Evolutionary conservation across 805 yeast species (phyloP), one percentile per base, ranked within the genome.

Genomic region (Saturnispora sanitii): DNA sequence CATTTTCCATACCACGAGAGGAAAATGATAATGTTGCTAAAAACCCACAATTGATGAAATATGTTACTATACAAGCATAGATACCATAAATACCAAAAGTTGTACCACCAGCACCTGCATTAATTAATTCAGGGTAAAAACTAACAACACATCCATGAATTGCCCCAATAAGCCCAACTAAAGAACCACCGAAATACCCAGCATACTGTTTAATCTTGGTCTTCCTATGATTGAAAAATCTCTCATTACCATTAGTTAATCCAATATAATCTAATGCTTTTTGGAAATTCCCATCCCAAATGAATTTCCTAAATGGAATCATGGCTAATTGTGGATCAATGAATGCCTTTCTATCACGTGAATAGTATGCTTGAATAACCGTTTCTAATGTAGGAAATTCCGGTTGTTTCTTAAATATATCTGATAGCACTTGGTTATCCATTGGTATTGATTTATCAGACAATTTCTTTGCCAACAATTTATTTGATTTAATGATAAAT

Each of bases 261-360:
- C 79, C 83, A 18, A 83, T 65, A 33, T 80, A 56, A 35, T 66
- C 65, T 30, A 80, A 56, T 0, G 87, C 84, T 32, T 65, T 63
- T 21, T 67, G 64, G 44, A 78, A 65, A 37, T 79, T 75, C 1
- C 75, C 81, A 45, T 73, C 66, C 58, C 67, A 77, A 2, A 81
- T 55, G n/a, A 77, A 65, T 32, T 67, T 56, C 16, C 88, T 56
- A 45, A 82, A 72, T 3, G 87, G 82, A n/a, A 81, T 69, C 62
- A 78, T 64, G 3, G 80, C 76, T 1, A 60, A 52, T 1, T 58
- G 54, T 37, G 59, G 57, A 8, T 61, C 62, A 8, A 76, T 63
- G 28, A 37, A 42, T 1, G 16, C 31, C 6, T 41, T 43, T 5
- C 49, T 35, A 35, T 53, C 47, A 36, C 46, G 49, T n/a, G 43